Percentiles rank a stretch among this genome's conserved stretches.
Conservation (phyloP, 345 rosid species). For the Syzygium aqueum region DNA sequence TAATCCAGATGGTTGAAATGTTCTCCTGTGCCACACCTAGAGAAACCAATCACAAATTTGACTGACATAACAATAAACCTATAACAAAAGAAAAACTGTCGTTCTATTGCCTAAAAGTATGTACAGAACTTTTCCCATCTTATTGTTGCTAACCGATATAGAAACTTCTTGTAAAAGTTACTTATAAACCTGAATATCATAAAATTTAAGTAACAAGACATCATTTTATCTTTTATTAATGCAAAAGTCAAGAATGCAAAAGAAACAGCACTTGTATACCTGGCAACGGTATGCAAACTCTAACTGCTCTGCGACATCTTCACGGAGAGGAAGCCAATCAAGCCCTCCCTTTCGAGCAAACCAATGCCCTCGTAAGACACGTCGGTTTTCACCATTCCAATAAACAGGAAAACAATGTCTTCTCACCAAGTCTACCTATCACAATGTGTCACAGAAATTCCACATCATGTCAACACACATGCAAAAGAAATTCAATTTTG, state of each 20-base stretch:
- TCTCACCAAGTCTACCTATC: constrained; percentile 71
- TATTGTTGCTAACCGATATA: background rate
- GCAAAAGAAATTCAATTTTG: background rate
- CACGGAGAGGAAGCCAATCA: constrained; percentile 94
- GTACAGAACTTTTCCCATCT: background rate
- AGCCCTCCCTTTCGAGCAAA: constrained; percentile 90
- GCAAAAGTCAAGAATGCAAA: background rate
- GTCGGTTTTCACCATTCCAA: constrained; percentile 95
- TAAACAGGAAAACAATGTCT: constrained; percentile 92
- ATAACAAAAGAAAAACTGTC: background rate
- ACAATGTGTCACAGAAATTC: constrained; percentile 4
- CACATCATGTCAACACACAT: background rate
- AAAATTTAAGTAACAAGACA: background rate
- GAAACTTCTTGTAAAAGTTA: background rate
- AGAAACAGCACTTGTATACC: constrained; percentile 26
- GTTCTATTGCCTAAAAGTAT: background rate
- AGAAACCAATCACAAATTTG: constrained; percentile 12
- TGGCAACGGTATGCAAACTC: constrained; percentile 72
- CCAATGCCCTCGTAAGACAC: constrained; percentile 98
- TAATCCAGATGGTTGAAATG: constrained; percentile 85
- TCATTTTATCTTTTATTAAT: background rate
- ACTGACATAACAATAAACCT: background rate
- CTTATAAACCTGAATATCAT: background rate
- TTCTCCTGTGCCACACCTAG: constrained; percentile 95
- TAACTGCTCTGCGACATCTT: constrained; percentile 84